Evolutionary conservation across 176 grass and related monocot species (phyloP).

Genomic region (Musa acuminata): DNA sequence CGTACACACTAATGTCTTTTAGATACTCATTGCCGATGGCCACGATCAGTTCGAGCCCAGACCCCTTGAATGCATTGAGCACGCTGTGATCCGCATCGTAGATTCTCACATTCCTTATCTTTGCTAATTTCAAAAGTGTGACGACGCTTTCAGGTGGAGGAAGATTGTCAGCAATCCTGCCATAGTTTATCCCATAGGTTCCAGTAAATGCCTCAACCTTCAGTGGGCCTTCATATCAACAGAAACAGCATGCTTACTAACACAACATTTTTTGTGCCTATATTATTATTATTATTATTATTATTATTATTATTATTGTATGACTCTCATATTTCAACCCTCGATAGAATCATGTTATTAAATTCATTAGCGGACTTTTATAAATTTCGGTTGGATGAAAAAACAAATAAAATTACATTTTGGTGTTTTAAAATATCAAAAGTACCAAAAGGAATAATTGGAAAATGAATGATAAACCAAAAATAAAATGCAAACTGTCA

Average conservation of each 20-base stretch:
- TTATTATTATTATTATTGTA: too few relatives aligned
- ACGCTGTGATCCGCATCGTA: constrained; percentile 65
- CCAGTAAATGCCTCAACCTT: constrained; percentile 48
- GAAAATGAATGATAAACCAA: not conserved
- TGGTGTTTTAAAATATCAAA: too few relatives aligned
- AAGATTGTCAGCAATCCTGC: constrained; percentile 27
- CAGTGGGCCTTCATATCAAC: constrained; percentile 30
- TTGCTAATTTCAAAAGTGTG: constrained; percentile 50
- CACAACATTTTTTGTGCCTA: too few relatives aligned
- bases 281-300: too few relatives aligned
- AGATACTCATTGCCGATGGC: constrained; percentile 44
- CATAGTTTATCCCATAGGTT: constrained; percentile 70
- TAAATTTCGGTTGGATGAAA: not conserved
- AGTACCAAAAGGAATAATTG: too few relatives aligned
- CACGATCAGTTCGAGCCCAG: constrained; percentile 71
- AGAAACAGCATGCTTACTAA: not conserved
- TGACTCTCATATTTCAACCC: not conserved
- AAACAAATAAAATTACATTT: too few relatives aligned
- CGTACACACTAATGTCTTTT: constrained; percentile 68
- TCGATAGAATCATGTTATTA: too few relatives aligned
- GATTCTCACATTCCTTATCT: constrained; percentile 96
- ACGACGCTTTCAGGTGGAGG: constrained; percentile 77
- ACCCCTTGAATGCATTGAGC: constrained; percentile 76
- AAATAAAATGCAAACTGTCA: too few relatives aligned
- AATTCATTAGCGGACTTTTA: too few relatives aligned